These are phyloP conservation scores for Aspergillus texensis DNA, from an alignment of 2,329 filamentous ascomycete species.

Conservation along the genomic window DNA sequence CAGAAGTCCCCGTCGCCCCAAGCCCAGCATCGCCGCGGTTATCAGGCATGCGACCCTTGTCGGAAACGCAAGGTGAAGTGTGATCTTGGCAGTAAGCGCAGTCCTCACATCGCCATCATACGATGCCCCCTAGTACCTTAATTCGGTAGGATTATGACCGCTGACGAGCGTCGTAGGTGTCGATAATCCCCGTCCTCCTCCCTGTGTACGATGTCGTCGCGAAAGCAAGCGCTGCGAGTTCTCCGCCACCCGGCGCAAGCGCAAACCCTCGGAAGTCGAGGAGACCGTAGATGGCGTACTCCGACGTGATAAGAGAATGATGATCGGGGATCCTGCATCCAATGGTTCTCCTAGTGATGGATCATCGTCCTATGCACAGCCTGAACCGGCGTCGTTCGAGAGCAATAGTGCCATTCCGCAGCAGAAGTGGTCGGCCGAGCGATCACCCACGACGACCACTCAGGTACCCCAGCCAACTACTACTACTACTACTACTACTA, in stretches of 20 bases:
- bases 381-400: slow-evolving; percentile 26
- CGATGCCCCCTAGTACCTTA: not conserved
- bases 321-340: slow-evolving; percentile 47
- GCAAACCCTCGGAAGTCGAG: slow-evolving; percentile 64
- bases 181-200: slow-evolving; percentile 90
- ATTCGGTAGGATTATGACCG: not conserved
- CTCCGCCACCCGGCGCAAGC: slow-evolving; percentile 89
- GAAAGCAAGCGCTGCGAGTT: slow-evolving; percentile 98
- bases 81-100: slow-evolving; percentile 48
- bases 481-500: not conserved
- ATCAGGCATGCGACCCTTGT: slow-evolving; percentile 53
- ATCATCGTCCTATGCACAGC: slow-evolving; percentile 31
- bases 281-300: slow-evolving; percentile 45
- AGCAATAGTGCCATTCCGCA: slow-evolving; percentile 27
- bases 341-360: slow-evolving; percentile 29
- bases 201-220: slow-evolving; percentile 88
- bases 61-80: slow-evolving; percentile 54
- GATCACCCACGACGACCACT: slow-evolving; percentile 23
- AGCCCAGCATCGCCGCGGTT: slow-evolving; percentile 49
- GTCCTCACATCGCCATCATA: not conserved
- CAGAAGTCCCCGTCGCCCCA: slow-evolving; percentile 36
- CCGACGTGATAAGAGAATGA: slow-evolving; percentile 56
- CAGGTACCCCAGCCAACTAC: slow-evolving; percentile 22
- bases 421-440: slow-evolving; percentile 36
- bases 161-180: slow-evolving; percentile 53